Conservation (phyloP, 2,329 filamentous ascomycete genomes). For the Colletotrichum aenigma region DNA sequence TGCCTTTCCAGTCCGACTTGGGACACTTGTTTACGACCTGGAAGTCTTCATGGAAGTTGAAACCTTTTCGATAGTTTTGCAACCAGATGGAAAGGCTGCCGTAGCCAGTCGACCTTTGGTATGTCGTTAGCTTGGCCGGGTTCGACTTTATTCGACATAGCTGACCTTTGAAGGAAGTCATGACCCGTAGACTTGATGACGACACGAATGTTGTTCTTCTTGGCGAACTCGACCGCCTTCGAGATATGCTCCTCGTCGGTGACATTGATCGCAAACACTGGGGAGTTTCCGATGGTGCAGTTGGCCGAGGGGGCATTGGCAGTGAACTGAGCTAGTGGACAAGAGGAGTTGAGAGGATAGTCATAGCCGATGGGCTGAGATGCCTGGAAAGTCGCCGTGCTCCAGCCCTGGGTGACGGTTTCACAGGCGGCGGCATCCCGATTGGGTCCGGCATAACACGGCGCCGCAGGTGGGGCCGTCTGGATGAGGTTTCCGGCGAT, state of each 20-base stretch:
- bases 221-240: constrained; percentile 32
- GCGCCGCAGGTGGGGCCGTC: constrained; percentile 50
- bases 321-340: neutral
- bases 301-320: neutral
- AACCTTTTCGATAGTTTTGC: constrained; percentile 34
- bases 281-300: constrained; percentile 45
- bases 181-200: constrained; percentile 38
- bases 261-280: constrained; percentile 23
- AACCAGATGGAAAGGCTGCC: constrained; percentile 42
- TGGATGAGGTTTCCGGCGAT: constrained; percentile 53
- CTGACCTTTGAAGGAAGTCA: constrained; percentile 20
- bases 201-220: constrained; percentile 43
- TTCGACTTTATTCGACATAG: neutral
- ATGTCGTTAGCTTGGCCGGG: neutral
- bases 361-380: constrained; percentile 1
- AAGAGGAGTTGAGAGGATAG: neutral
- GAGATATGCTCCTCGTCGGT: neutral
- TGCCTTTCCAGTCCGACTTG: constrained; percentile 36
- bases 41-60: constrained; percentile 41
- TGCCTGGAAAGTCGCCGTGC: neutral
- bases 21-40: neutral
- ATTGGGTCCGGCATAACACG: neutral
- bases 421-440: neutral
- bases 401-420: neutral
- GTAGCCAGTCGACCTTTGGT: constrained; percentile 51